Conservation (phyloP, 2,329 filamentous ascomycete genomes). For the Dichotomopilus funicola region DNA sequence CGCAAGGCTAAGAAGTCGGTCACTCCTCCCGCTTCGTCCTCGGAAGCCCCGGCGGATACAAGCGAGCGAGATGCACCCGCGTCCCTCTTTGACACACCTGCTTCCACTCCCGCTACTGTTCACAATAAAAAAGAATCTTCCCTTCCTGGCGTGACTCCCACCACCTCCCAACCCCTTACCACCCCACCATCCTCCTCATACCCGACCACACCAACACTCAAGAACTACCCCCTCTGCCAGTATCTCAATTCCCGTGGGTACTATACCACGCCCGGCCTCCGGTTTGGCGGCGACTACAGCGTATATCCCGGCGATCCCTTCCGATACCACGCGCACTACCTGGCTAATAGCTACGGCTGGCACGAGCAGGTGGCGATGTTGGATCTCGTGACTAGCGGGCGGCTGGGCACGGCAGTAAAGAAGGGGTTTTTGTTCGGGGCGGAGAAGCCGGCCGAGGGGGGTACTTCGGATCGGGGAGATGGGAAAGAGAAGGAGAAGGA, state of each 20-base stretch:
- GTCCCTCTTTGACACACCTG: constrained; percentile 14
- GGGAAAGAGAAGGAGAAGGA: constrained; percentile 25
- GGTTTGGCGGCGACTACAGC: constrained; percentile 90
- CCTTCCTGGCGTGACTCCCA: constrained; percentile 34
- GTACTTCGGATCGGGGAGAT: background rate
- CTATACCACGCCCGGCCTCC: constrained; percentile 83
- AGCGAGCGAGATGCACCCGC: background rate
- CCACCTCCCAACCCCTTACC: constrained; percentile 32
- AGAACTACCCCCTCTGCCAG: constrained; percentile 65
- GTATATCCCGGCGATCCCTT: constrained; percentile 94
- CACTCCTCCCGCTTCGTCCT: constrained; percentile 10
- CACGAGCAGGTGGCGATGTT: constrained; percentile 78
- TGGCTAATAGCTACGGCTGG: constrained; percentile 80
- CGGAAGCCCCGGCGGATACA: background rate
- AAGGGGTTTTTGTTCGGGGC: constrained; percentile 89
- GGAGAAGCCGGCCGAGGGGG: constrained; percentile 32
- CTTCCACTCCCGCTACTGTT: background rate
- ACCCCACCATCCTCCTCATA: constrained; percentile 1
- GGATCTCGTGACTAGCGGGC: constrained; percentile 77
- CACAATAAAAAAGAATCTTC: constrained; percentile 7
- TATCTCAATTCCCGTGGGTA: constrained; percentile 74
- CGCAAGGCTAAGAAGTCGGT: constrained; percentile 11
- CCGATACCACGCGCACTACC: constrained; percentile 91
- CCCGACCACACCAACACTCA: constrained; percentile 25
- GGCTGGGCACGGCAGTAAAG: constrained; percentile 90